These are phyloP conservation scores for Anthostomella pinea DNA, from an alignment of 2,329 filamentous ascomycete species.

Conservation along the genomic window DNA sequence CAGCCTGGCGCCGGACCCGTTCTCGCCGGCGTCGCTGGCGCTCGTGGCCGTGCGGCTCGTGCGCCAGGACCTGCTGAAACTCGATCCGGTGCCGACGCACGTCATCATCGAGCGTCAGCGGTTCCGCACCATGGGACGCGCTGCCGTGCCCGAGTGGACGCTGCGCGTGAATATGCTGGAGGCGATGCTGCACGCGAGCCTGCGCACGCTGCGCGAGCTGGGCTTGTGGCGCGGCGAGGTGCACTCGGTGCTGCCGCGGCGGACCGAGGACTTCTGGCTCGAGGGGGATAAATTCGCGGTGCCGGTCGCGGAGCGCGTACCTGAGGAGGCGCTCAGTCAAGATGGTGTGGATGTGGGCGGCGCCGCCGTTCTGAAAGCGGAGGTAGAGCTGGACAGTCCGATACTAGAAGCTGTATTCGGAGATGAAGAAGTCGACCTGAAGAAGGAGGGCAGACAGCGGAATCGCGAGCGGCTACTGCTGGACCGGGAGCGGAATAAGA, in stretches of 20 bases:
- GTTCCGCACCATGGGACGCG: conserved; percentile 60
- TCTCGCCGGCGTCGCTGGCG: conserved; percentile 35
- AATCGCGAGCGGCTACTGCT: no score
- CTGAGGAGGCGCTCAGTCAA: no score
- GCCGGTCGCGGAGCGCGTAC: conserved; percentile 38
- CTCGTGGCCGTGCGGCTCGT: conserved; percentile 33
- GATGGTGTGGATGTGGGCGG: no score
- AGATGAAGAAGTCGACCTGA: no score
- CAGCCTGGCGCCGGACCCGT: conserved; percentile 23
- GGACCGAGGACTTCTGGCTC: no score
- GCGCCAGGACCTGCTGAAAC: conserved; percentile 38
- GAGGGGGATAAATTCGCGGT: conserved; percentile 52
- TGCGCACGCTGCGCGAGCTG: conserved; percentile 53
- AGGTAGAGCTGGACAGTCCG: no score
- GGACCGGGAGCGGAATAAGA: conserved; percentile 13
- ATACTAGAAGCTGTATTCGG: no score
- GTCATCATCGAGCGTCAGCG: conserved; percentile 66
- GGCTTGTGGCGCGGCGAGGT: conserved; percentile 43
- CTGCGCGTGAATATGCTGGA: conserved; percentile 79
- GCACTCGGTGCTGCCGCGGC: no score
- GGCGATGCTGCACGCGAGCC: conserved; percentile 72
- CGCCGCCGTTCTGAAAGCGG: no score
- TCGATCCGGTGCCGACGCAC: conserved; percentile 63
- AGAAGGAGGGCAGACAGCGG: no score
- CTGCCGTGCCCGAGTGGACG: conserved; percentile 77